These are phyloP conservation scores for Didymella lethalis DNA, from an alignment of 2,329 filamentous ascomycete species.

Conservation along the genomic window DNA sequence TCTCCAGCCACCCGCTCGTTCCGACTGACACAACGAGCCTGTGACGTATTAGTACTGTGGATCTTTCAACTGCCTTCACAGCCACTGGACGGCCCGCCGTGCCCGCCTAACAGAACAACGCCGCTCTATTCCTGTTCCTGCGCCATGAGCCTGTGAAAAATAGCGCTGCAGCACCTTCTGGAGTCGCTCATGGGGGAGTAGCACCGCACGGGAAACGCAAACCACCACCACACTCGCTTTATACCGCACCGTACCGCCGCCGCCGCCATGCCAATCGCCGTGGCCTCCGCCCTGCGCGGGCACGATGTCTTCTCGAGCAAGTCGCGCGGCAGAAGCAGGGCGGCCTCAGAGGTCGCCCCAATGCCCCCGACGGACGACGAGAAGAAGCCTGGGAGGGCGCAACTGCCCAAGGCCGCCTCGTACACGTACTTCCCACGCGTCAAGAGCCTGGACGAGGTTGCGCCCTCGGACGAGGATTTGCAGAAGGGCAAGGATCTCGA, in stretches of 20 bases:
- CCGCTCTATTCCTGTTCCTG: slow-evolving; percentile 24
- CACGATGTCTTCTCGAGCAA: slow-evolving; percentile 44
- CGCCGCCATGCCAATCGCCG: slow-evolving; percentile 44
- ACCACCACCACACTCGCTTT: slow-evolving; percentile 12
- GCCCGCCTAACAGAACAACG: slow-evolving; percentile 21
- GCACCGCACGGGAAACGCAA: slow-evolving; percentile 11
- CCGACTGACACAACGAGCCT: slow-evolving; percentile 25
- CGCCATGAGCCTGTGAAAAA: slow-evolving; percentile 34
- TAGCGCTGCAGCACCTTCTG: slow-evolving; percentile 12
- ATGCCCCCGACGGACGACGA: slow-evolving; percentile 29
- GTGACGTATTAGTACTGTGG: slow-evolving; percentile 36
- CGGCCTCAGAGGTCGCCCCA: slow-evolving; percentile 43
- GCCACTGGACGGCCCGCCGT: slow-evolving; percentile 30
- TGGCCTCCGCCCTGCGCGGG: slow-evolving; percentile 41
- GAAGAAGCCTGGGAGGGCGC: slow-evolving; percentile 32
- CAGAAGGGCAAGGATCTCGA: slow-evolving; percentile 42
- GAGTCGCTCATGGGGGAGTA: slow-evolving; percentile 16
- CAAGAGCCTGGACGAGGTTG: slow-evolving; percentile 46
- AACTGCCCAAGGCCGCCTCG: slow-evolving; percentile 51
- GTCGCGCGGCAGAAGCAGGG: slow-evolving; percentile 42
- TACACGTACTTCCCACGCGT: slow-evolving; percentile 53
- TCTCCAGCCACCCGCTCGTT: slow-evolving; percentile 20
- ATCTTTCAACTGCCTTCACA: slow-evolving; percentile 22
- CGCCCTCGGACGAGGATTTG: slow-evolving; percentile 38
- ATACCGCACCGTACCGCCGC: slow-evolving; percentile 6